Evolutionary conservation across 352 stramenopile species (phyloP).

Genomic region (Aphanomyces cochlioides): DNA sequence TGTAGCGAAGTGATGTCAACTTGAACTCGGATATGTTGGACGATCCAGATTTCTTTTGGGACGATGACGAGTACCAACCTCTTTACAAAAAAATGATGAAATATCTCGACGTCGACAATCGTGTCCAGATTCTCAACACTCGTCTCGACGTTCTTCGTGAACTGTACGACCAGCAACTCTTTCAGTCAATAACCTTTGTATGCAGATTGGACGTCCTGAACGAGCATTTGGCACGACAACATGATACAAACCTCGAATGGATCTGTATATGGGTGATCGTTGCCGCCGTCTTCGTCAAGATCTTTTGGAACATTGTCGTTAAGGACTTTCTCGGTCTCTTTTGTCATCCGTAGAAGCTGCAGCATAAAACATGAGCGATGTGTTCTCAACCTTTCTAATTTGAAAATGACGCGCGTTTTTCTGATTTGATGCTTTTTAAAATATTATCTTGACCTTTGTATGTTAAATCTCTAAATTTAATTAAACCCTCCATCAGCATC

Average conservation of each 20-base stretch:
- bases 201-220: constrained; percentile 87
- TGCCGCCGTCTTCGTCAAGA: constrained; percentile 82
- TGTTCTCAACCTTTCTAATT: no score
- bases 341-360: constrained; percentile 31
- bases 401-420: no score
- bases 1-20: constrained; percentile 76
- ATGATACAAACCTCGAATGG: constrained; percentile 89
- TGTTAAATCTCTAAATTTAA: no score
- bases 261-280: constrained; percentile 94
- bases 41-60: constrained; percentile 93
- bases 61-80: constrained; percentile 90
- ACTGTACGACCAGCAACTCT: constrained; percentile 50
- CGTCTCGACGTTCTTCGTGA: constrained; percentile 91
- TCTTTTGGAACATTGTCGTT: constrained; percentile 87
- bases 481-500: no score
- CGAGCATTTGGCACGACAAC: constrained; percentile 85
- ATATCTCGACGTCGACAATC: constrained; percentile 91
- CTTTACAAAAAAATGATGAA: constrained; percentile 89
- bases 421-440: no score
- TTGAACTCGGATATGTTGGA: constrained; percentile 93
- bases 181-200: constrained; percentile 1
- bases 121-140: constrained; percentile 92
- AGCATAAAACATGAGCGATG: no score
- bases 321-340: constrained; percentile 88
- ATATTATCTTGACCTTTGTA: no score